Base-by-base conservation (phyloP, 2,329 filamentous ascomycete species). In the Apiospora malaysiana region DNA sequence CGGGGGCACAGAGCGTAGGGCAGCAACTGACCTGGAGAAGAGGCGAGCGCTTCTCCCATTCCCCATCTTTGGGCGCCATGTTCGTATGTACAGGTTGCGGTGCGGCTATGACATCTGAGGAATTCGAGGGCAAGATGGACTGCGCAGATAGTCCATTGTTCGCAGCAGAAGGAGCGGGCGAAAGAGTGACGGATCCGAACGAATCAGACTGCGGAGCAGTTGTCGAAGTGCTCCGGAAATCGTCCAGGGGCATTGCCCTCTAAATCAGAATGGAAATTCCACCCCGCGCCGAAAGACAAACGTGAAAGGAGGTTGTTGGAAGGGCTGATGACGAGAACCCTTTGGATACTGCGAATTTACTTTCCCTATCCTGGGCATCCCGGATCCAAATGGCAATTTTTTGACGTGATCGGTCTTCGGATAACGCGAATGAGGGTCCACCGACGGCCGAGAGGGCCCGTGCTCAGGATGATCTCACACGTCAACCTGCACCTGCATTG, bases 11-110 rank as follows among this genome's bases (percentile, higher is more conserved):
- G 46, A 27, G 37, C 18, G 9, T 32, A 4, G 14, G 40, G 69
- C 47, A 66, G 68, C 70, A n/a, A 83, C 89, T 80, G 82, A 92
- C 90, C 83, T 92, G 88, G 75, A 90, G 78, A 79, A 90, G 91
- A 70, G 89, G 89, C 74, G 90, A 89, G 74, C 90, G 87, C 75
- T 82, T 83, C 79, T 89, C 87, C 73, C 85, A 80, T 73, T 89
- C 87, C 37, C 67, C 67, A 78, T 83, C 79, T 74, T 81, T 77
- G 69, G 76, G 73, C 70, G 77, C 80, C 78, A 82, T 85, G 72
- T 56, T 49, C 8, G 9, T 32, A 8, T 14, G 9, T n/a, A 18
- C 27, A 40, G 67, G 74, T 66, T 73, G 70, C 70, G 70, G 56
- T 74, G 70, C 72, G 32, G 56, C 27, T 40, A 63, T 63, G 69